Evolutionary conservation across 305 asterid genomes (phyloP).

Genomic region (Fraxinus sp.): DNA sequence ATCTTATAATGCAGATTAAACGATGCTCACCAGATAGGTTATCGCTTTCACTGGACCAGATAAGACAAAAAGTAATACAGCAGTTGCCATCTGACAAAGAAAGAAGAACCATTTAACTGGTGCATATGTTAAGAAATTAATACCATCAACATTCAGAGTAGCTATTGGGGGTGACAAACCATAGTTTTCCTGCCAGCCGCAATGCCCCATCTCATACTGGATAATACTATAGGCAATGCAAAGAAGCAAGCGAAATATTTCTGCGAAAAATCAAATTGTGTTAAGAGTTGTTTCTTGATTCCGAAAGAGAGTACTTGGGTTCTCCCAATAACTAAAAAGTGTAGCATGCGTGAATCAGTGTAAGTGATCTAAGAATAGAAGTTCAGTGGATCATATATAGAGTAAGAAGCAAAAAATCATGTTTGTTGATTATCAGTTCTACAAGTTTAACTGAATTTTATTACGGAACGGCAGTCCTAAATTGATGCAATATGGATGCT

Average conservation of each 20-base stretch:
- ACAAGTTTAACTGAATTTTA: neutral
- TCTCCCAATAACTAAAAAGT: too few species aligned
- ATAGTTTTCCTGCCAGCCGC: constrained; percentile 94
- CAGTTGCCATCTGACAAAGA: constrained; percentile 72
- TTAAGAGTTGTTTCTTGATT: neutral
- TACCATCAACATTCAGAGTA: constrained; percentile 1
- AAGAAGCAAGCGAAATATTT: constrained; percentile 90
- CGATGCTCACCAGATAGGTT: constrained; percentile 72
- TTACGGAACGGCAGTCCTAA: neutral
- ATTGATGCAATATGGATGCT: neutral
- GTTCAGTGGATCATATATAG: neutral
- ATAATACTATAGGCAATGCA: constrained; percentile 85
- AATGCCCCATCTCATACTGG: constrained; percentile 92
- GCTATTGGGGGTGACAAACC: constrained; percentile 38
- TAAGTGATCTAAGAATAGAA: neutral
- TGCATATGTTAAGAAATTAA: neutral
- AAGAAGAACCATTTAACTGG: constrained; percentile 15
- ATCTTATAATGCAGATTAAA: neutral
- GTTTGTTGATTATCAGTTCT: neutral
- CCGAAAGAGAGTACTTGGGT: too few species aligned
- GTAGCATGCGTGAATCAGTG: too few species aligned
- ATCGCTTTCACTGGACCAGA: constrained; percentile 96
- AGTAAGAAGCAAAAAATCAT: neutral
- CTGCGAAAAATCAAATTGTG: constrained; percentile 41
- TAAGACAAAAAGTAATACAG: constrained; percentile 69